Evolutionary conservation across 1,139 yeast species (phyloP).

Genomic region (Blastobotrys indianensis): DNA sequence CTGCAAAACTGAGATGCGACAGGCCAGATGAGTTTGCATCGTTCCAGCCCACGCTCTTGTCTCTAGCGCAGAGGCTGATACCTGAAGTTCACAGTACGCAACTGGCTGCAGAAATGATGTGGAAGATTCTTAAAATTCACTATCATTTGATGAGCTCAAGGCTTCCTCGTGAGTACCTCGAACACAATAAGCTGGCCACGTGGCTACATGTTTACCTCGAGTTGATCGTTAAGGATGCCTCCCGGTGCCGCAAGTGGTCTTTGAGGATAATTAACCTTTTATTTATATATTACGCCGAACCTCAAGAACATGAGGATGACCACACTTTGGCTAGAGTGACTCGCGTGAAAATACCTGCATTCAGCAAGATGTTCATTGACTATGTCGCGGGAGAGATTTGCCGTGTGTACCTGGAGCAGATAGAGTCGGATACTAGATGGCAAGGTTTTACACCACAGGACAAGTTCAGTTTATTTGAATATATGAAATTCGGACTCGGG

Average conservation of each 20-base stretch:
- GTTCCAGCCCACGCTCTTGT: constrained; percentile 15
- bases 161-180: constrained; percentile 10
- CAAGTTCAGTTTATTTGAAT: constrained; percentile 8
- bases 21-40: constrained; percentile 1
- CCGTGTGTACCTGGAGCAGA: constrained; percentile 8
- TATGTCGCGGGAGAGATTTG: constrained; percentile 16
- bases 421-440: background rate
- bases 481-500: too few species aligned
- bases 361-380: constrained; percentile 11
- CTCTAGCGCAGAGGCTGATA: constrained; percentile 11
- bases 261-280: constrained; percentile 15
- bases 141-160: constrained; percentile 13
- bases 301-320: background rate
- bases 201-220: constrained; percentile 17
- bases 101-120: constrained; percentile 14
- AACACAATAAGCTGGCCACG: constrained; percentile 9
- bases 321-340: constrained; percentile 4
- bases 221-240: constrained; percentile 7
- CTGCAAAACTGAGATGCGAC: constrained; percentile 4
- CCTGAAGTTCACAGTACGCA: constrained; percentile 5
- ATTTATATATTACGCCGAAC: constrained; percentile 13
- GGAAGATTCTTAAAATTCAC: constrained; percentile 18
- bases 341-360: constrained; percentile 7
- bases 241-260: constrained; percentile 20
- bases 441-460: constrained; percentile 3